A percentile compares a stretch with the other conserved stretches of the same genome.
Conservation (phyloP, 78 protist genomes). For the Dictyostelium capitatum region DNA sequence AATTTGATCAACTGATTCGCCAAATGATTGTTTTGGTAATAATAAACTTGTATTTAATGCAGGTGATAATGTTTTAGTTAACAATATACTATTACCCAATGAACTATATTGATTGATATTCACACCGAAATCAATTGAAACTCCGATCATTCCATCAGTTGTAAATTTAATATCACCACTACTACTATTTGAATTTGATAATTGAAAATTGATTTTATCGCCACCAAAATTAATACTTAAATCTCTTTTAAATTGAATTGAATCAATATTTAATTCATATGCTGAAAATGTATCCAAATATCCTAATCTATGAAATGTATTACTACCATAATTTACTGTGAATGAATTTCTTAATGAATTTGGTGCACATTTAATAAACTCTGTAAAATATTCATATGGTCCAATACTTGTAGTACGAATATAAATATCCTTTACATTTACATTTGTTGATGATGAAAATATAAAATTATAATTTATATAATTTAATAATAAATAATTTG, state of each 20-base stretch:
- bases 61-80: neutral
- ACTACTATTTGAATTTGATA: neutral
- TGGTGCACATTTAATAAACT: neutral
- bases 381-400: neutral
- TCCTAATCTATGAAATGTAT: neutral
- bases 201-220: neutral
- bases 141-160: neutral
- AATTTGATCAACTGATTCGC: slow-evolving; percentile 1
- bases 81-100: neutral
- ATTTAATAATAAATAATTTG: neutral
- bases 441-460: neutral
- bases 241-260: neutral
- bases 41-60: neutral
- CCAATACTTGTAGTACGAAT: neutral
- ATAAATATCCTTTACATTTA: neutral
- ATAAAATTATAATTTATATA: neutral
- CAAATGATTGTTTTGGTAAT: neutral
- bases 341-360: slow-evolving; percentile 25
- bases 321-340: neutral
- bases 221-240: neutral
- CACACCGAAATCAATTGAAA: neutral
- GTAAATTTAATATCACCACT: neutral
- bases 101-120: neutral
- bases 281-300: neutral
- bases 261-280: neutral